Conservation (phyloP, 306 rosid species). For the Begonia masoniana region DNA sequence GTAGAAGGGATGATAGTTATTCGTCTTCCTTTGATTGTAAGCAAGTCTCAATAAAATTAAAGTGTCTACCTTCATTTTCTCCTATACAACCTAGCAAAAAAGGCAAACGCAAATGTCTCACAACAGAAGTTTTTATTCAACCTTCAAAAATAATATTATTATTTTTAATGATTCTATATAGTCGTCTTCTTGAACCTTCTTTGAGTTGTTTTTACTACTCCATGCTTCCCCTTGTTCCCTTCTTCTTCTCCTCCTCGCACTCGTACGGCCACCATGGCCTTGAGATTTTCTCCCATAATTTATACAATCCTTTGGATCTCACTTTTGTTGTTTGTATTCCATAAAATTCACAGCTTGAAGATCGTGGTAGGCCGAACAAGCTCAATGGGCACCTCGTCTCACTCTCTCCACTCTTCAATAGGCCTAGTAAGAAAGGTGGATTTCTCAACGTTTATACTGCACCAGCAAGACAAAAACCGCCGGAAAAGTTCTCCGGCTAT, state of each 20-base stretch:
- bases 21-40: conserved; percentile 33
- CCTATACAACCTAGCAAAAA: conserved; percentile 18
- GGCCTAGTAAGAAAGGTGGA: conserved; percentile 52
- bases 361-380: conserved; percentile 30
- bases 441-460: conserved; percentile 56
- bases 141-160: conserved; percentile 9
- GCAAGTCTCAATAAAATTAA: conserved; percentile 23
- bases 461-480: conserved; percentile 12
- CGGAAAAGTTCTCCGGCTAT: conserved; percentile 4
- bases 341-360: conserved; percentile 38
- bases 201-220: conserved; percentile 17
- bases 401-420: conserved; percentile 21
- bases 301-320: conserved; percentile 43
- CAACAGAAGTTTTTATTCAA: conserved; percentile 9
- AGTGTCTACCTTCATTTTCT: conserved; percentile 16
- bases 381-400: conserved; percentile 11
- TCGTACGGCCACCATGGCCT: conserved; percentile 55
- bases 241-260: conserved; percentile 23
- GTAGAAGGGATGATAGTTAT: too few species aligned
- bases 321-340: conserved; percentile 38
- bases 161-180: too few species aligned
- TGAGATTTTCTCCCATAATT: conserved; percentile 34
- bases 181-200: too few species aligned
- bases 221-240: conserved; percentile 61
- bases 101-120: conserved; percentile 20